Evolutionary conservation across 2,329 filamentous ascomycete species (phyloP).

Genomic region (Hansfordia pulvinata): DNA sequence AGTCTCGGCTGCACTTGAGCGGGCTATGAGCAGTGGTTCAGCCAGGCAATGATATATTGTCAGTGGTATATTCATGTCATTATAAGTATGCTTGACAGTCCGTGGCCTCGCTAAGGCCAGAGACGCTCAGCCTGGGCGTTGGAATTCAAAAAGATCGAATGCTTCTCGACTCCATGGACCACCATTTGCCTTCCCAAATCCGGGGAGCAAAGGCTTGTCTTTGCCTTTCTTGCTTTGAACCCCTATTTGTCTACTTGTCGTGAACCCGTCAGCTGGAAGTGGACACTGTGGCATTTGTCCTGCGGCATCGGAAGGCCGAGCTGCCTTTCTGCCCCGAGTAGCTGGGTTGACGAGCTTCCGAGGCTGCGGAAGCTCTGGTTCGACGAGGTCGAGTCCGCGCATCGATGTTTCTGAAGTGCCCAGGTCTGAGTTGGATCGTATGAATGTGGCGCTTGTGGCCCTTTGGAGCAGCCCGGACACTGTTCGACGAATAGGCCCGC

Average conservation of each 20-base stretch:
- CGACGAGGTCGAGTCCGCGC: constrained; percentile 1
- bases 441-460: too few relatives aligned
- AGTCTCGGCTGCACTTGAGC: too few relatives aligned
- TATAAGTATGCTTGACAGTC: too few relatives aligned
- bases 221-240: too few relatives aligned
- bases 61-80: too few relatives aligned
- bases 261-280: constrained; percentile 10
- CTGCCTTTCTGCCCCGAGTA: constrained; percentile 38
- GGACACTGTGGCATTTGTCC: constrained; percentile 28
- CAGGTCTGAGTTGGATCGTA: too few relatives aligned
- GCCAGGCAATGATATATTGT: not conserved
- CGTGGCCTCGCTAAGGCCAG: not conserved
- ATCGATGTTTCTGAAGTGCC: too few relatives aligned
- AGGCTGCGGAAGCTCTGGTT: constrained; percentile 3
- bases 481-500: too few relatives aligned
- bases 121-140: constrained; percentile 27
- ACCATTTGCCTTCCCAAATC: constrained; percentile 34
- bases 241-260: too few relatives aligned
- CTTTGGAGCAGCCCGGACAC: too few relatives aligned
- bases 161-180: constrained; percentile 60
- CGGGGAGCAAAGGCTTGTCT: constrained; percentile 23
- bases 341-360: constrained; percentile 29
- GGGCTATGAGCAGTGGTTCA: not conserved
- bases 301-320: constrained; percentile 34
- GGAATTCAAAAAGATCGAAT: constrained; percentile 49